Base-by-base conservation (phyloP, 371 early-diverging fungal species). In the Mucor sp. region DNA sequence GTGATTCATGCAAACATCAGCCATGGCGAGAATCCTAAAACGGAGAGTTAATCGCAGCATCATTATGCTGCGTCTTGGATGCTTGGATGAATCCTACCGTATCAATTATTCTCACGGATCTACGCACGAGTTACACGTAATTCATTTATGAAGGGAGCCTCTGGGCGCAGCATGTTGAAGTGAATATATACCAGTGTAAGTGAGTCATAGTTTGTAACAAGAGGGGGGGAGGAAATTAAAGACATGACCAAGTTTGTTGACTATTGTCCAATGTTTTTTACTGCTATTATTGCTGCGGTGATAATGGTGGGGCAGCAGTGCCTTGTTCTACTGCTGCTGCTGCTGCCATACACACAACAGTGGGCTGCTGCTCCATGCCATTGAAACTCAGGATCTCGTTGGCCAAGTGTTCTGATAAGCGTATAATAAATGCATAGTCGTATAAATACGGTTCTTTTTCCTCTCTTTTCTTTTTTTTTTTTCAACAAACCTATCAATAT, bases 71-170 rank as follows among this genome's bases (percentile, higher is more conserved):
- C 25, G 23, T 37, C 43, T 37, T 33, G 12, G 12, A 11, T 30
- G 33, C 6, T 25, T 41, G 60, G 21, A 60, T 60, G 43, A 60
- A 60, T 39, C 15, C 21, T 60, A 41, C 27, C 60, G 60, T 60
- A 60, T 60, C 60, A 15, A 14, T 60, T 62, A 53, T 62, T 62
- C 48, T 53, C 53, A 50, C 63, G 63, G 53, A 27, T 53, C 53
- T 15, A 23, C 9, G 6, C 14, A 14, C 12, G 0, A 23, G 53
- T 53, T 53, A 53, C 53, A 53, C 53, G 27, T 15, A 27, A 23
- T 27, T 41, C 41, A 39, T 27, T 57, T 17, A 30, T 17, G 17
- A 53, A 27, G 14, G 12, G 25, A 25, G 4, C 27, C 25, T 53
- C 12, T 27, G 27, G 53, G 53, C 53, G 53, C 53, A 53, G 53